These are phyloP conservation scores for Rickenella mellea DNA, from an alignment of 768 basidiomycete species.

Conservation along the genomic window DNA sequence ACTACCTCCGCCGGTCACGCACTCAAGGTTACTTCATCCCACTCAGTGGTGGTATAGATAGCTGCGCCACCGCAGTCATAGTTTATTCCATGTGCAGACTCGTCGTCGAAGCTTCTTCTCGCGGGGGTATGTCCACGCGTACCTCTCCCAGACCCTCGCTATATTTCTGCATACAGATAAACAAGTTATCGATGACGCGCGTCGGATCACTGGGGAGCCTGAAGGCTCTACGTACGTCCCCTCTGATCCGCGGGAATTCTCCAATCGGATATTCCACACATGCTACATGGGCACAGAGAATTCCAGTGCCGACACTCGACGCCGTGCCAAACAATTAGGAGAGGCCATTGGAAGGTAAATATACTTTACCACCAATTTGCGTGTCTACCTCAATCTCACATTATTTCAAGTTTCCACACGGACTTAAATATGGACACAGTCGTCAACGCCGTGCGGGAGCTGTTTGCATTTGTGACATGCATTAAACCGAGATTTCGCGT, in stretches of 20 bases:
- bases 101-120: conserved; percentile 67
- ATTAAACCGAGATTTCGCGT: conserved; percentile 66
- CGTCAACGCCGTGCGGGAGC: conserved; percentile 71
- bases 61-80: conserved; percentile 93
- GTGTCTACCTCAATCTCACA: background rate
- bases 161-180: conserved; percentile 34
- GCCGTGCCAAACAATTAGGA: conserved; percentile 78
- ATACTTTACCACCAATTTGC: background rate
- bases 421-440: conserved; percentile 95
- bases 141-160: background rate
- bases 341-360: conserved; percentile 82
- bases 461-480: conserved; percentile 80
- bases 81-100: conserved; percentile 95
- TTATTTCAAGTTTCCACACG: conserved; percentile 64
- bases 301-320: conserved; percentile 78
- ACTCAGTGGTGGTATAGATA: conserved; percentile 93
- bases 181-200: conserved; percentile 85
- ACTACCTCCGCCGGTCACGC: conserved; percentile 88
- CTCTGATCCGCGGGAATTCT: conserved; percentile 80
- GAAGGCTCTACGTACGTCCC: conserved; percentile 78
- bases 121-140: conserved; percentile 47
- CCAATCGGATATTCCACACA: conserved; percentile 84
- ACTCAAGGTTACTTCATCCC: conserved; percentile 95
- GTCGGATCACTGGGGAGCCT: conserved; percentile 80
- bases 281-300: conserved; percentile 99